These are phyloP conservation scores for Pleurotus tuber-regium DNA, from an alignment of 768 basidiomycete genomes.

Conservation along the genomic window DNA sequence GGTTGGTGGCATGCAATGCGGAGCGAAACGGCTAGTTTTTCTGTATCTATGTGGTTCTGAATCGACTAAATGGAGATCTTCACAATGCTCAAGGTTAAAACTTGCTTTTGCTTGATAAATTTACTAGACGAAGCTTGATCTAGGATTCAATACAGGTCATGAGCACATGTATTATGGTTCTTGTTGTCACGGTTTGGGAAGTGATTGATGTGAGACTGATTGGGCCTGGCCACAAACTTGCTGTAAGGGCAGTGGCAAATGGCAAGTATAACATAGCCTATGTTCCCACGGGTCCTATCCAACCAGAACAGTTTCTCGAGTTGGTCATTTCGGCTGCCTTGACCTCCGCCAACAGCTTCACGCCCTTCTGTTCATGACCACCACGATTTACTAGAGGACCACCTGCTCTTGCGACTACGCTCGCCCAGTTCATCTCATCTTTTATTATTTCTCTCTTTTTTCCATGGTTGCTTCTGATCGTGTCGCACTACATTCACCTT, in stretches of 20 bases:
- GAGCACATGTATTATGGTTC: background rate
- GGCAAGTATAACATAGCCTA: background rate
- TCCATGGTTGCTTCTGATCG: constrained; percentile 11
- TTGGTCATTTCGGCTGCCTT: constrained; percentile 8
- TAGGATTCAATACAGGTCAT: background rate
- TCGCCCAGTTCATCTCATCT: background rate
- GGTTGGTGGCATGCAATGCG: constrained; percentile 96
- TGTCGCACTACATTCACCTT: constrained; percentile 2
- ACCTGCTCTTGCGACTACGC: background rate
- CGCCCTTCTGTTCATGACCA: constrained; percentile 15
- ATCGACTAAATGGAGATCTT: background rate
- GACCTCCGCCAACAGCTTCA: constrained; percentile 1
- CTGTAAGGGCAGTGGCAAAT: background rate
- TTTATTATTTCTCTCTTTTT: constrained; percentile 1
- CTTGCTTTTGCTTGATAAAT: no score
- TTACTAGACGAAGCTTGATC: background rate
- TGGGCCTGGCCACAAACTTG: background rate
- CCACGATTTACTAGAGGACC: constrained; percentile 10
- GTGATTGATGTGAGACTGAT: constrained; percentile 2
- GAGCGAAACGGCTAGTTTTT: constrained; percentile 79
- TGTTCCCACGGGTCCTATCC: constrained; percentile 1
- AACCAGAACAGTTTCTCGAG: background rate
- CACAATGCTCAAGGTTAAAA: background rate
- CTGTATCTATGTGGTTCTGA: constrained; percentile 91
- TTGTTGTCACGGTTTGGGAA: background rate